Percentiles rank a stretch among this genome's conserved stretches.
Conservation (phyloP, 371 early-diverging fungal species). For the Rhizopus arrhizus region DNA sequence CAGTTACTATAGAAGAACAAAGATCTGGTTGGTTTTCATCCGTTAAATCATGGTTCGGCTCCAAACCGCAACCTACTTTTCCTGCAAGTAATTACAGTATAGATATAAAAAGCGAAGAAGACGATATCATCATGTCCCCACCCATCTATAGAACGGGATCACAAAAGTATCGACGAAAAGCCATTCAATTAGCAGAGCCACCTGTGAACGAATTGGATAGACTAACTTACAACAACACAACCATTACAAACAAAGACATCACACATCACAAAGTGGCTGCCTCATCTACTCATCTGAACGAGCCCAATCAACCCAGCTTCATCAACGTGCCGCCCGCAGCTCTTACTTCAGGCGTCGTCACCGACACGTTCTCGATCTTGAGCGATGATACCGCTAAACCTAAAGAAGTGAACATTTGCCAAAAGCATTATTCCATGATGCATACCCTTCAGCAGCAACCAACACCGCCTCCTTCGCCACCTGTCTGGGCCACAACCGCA, state of each 20-base stretch:
- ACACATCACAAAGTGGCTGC: background rate
- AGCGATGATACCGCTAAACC: conserved; percentile 23
- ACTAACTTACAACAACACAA: conserved; percentile 32
- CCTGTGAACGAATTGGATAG: conserved; percentile 44
- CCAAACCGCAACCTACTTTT: conserved; percentile 22
- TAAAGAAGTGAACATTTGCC: conserved; percentile 31
- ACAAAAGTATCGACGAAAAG: conserved; percentile 33
- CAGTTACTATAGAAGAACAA: conserved; percentile 5
- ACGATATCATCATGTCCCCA: conserved; percentile 22
- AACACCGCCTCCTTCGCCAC: conserved; percentile 28
- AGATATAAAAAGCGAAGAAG: background rate
- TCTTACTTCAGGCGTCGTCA: conserved; percentile 15
- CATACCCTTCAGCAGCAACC: conserved; percentile 8
- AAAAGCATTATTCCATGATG: conserved; percentile 33
- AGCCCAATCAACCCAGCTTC: conserved; percentile 4
- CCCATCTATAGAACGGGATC: conserved; percentile 34
- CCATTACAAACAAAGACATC: conserved; percentile 1
- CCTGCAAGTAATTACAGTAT: conserved; percentile 25
- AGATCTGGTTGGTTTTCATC: conserved; percentile 46
- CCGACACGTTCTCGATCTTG: conserved; percentile 28
- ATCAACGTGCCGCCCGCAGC: conserved; percentile 29
- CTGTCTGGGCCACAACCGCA: background rate
- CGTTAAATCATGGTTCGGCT: conserved; percentile 54
- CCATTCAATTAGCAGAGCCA: conserved; percentile 35
- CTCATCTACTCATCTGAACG: background rate